phyloP scores from a whole-genome alignment of 805 yeast species.

The Blastobotrys robertii region DNA sequence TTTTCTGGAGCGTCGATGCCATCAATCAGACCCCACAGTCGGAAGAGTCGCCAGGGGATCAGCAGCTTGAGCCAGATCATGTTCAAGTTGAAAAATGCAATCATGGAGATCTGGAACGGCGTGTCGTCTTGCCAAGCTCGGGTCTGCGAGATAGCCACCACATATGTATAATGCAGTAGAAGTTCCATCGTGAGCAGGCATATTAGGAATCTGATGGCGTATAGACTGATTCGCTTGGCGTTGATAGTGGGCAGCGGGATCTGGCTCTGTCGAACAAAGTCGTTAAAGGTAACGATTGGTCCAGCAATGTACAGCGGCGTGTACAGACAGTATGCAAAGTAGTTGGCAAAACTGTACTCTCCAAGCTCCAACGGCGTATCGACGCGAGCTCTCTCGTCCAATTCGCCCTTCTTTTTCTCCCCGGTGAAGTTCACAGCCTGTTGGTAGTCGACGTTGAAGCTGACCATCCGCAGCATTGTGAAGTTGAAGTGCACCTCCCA shows the following conservation, averaged over 20 bases:
- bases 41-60: constrained; percentile 92
- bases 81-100: constrained; percentile 81
- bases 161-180: constrained; percentile 77
- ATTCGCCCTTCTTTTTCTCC: constrained; percentile 8
- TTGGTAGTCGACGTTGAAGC: constrained; percentile 68
- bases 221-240: constrained; percentile 41
- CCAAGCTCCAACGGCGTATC: constrained; percentile 42
- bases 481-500: constrained; percentile 98
- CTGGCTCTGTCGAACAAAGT: constrained; percentile 58
- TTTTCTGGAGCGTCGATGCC: constrained; percentile 95
- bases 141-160: constrained; percentile 83
- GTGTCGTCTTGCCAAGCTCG: constrained; percentile 85
- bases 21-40: constrained; percentile 89
- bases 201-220: constrained; percentile 57
- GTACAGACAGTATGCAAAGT: constrained; percentile 67
- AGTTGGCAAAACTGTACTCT: constrained; percentile 57
- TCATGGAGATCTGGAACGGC: constrained; percentile 90
- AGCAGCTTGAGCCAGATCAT: constrained; percentile 87
- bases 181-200: constrained; percentile 86
- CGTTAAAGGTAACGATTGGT: constrained; percentile 88
- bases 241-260: constrained; percentile 53
- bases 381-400: constrained; percentile 50
- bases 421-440: constrained; percentile 9
- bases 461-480: constrained; percentile 71
- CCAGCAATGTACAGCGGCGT: constrained; percentile 93